Evolutionary conservation across 208 protist genomes (phyloP).

Genomic region (Endotrypanum monterogeii): DNA sequence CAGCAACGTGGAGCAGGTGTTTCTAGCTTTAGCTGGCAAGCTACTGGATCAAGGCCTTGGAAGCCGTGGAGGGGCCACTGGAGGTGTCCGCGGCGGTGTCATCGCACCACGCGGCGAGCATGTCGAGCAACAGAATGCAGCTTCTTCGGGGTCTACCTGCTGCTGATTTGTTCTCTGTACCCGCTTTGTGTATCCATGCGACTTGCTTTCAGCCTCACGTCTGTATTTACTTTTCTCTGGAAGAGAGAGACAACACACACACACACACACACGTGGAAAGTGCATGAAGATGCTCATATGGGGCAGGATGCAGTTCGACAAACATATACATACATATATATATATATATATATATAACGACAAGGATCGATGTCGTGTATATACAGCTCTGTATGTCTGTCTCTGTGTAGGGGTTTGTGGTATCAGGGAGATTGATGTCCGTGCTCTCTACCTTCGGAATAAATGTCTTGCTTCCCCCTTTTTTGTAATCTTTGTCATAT

Average conservation of each 20-base stretch:
- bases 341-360: too few relatives aligned
- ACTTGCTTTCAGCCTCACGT: background rate
- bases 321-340: too few relatives aligned
- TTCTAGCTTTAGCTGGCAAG: slow-evolving; percentile 88
- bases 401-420: too few relatives aligned
- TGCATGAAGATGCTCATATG: background rate
- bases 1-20: slow-evolving; percentile 83
- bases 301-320: background rate
- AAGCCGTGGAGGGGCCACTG: slow-evolving; percentile 21
- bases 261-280: too few relatives aligned
- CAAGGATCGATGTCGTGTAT: too few relatives aligned
- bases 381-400: too few relatives aligned
- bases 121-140: slow-evolving; percentile 23
- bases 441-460: background rate
- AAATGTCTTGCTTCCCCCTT: background rate
- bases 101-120: slow-evolving; percentile 34
- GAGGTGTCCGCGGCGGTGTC: slow-evolving; percentile 20
- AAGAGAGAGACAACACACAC: background rate
- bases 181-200: background rate
- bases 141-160: slow-evolving; percentile 22
- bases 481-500: slow-evolving; percentile 1
- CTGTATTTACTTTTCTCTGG: background rate
- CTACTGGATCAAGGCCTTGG: slow-evolving; percentile 92
- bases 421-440: background rate
- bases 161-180: slow-evolving; percentile 29